Base-by-base conservation (phyloP, 1,284 basidiomycete genomes). In the Marasmius tenuissimus region DNA sequence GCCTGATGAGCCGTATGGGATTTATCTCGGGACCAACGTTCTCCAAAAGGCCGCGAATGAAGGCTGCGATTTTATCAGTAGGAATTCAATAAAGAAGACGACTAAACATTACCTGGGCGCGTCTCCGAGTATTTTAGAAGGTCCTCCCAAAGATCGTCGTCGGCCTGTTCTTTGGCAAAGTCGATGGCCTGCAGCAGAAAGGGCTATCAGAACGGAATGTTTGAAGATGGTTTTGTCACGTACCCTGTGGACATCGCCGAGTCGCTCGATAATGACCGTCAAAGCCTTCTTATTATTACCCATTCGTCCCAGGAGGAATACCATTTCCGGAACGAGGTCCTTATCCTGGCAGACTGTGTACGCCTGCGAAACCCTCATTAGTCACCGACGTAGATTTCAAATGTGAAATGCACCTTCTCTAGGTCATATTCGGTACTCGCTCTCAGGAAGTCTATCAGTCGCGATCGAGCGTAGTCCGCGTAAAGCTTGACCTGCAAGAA, bases 131-230 rank as follows among this genome's bases (percentile, higher is more conserved):
- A 98, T 63, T 84, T 87, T 20, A 99, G 79, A 11, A 99, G 82
- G 72, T 98, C 96, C 70, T 98, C 97, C 97, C 97, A 99, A 0
- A 99, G 85, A 73, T 99, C 97, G 66, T 96, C 90, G 68, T 99
- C 97, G 62, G 91, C 92, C 74, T 98, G 97, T 73, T 98, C 96
- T 71, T 97, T 97, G 0, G 96, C 97, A 71, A 99, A 99, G 63
- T 98, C 96, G 69, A 99, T 98, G 0, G 97, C 96, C 92, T 94
- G 64, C 12, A 48, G 48, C 10, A 33, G 1, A 53, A 34, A 34
- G 52, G 35, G 14, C 20, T 14, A 48, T 22, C 22, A 40, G 20
- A 53, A 20, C 14, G 20, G 12, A n/a, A 52, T 3, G 50, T 16
- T 51, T 9, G 33, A 40, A 20, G 45, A 27, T 49, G 58, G 37